Base-by-base conservation (phyloP, 192 early-diverging fungal genomes). In the Dimargaris cristalligena region DNA sequence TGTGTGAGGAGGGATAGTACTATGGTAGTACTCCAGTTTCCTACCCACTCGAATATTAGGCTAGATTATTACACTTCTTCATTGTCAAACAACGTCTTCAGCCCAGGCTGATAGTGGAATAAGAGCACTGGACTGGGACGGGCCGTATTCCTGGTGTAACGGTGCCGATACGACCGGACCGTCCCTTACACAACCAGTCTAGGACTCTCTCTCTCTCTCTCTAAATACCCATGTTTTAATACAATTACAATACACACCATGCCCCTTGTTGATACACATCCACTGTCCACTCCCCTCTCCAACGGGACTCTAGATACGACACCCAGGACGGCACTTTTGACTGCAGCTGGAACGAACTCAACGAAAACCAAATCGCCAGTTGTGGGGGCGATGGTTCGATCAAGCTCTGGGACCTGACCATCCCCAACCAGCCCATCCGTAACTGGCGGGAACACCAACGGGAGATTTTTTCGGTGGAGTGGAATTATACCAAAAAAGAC, bases 271-370 rank as follows among this genome's bases (percentile, higher is more conserved):
- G 18, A 20, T 29, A 18, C 52, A 63, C 34, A 45, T 41, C n/a
- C n/a, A n/a, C n/a, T n/a, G n/a, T n/a, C n/a, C n/a, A n/a, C n/a
- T n/a, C n/a, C n/a, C n/a, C n/a, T n/a, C n/a, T n/a, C n/a, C n/a
- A n/a, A n/a, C n/a, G n/a, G n/a, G n/a, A n/a, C 14, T 56, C 58
- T 56, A 90, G 88, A 35, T 99, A 83, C 66, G 95, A 97, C 62
- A 95, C 94, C 2, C 92, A 96, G 72, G 96, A 99, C 67, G 94
- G 91, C 8, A 67, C 97, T 8, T 99, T 90, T 69, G 96, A 99
- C 70, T 67, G 85, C 34, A 81, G 86, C 32, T 99, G 96, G 96
- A 93, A 85, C 67, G 96, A 99, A 68, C 60, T 80, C 16, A 88
- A 99, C 66, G 94, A 99, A 66, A 89, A 94, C 68, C 96, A 99